Evolutionary conservation across 352 stramenopile genomes (phyloP).

Genomic region (Achlya hypogyna): DNA sequence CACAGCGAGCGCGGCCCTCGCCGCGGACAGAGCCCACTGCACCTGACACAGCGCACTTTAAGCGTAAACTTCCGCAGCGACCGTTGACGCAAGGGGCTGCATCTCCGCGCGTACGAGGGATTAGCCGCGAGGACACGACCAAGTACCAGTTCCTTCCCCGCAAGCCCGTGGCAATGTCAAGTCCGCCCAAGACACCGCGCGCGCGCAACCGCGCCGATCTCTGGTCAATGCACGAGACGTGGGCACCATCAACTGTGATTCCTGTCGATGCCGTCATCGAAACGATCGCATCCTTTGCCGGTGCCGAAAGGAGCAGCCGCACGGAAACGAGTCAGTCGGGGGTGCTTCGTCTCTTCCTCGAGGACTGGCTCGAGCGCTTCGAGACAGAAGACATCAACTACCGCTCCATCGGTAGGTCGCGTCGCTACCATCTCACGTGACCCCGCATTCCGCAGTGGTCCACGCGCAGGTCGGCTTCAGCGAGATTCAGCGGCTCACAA

Average conservation of each 20-base stretch:
- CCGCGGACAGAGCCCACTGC: background rate
- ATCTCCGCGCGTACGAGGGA: background rate
- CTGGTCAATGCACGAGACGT: background rate
- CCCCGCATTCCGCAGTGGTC: constrained; percentile 29
- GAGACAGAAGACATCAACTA: constrained; percentile 39
- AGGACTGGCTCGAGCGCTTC: constrained; percentile 50
- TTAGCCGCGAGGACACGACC: background rate
- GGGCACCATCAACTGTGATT: background rate
- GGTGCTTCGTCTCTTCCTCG: constrained; percentile 50
- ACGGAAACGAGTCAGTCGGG: constrained; percentile 40
- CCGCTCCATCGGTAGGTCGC: constrained; percentile 47
- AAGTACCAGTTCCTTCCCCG: background rate
- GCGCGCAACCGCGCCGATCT: background rate
- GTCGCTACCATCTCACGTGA: background rate
- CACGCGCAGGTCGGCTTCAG: constrained; percentile 55
- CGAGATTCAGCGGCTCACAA: constrained; percentile 47
- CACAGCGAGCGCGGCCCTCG: background rate
- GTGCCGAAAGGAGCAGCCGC: background rate
- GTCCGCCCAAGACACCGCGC: background rate
- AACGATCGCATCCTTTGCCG: background rate
- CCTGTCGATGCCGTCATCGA: background rate
- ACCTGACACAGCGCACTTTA: background rate
- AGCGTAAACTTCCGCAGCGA: background rate
- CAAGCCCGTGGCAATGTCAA: background rate
- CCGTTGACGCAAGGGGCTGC: background rate